Base-by-base conservation (phyloP, 768 basidiomycete species). In the Phlebiopsis gigantea region DNA sequence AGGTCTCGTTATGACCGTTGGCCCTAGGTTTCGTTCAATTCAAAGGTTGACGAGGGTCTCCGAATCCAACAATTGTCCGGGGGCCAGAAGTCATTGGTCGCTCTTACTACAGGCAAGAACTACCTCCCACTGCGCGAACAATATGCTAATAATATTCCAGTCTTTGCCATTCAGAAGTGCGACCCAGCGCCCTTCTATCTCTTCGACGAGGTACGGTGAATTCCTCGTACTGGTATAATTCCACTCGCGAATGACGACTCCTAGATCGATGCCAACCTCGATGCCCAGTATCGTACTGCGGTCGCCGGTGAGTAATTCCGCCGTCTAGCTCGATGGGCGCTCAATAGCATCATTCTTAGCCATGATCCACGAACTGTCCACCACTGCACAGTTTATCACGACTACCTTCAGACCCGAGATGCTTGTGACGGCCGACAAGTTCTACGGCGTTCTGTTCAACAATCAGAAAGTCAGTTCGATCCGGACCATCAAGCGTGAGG, bases 121-220 rank as follows among this genome's bases (percentile, higher is more conserved):
- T 14, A 19, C n/a, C n/a, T 1, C 31, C 3, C 10, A n/a, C 21
- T 19, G 52, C 9, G 41, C 14, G 51, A 48, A 39, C 10, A 7
- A 46, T 24, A 15, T 31, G 6, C 22, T 46, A 51, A 63, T 21
- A 69, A 49, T 17, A 3, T 4, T 19, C 17, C 65, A 91, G 95
- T 99, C 24, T 98, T 99, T 66, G 93, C 96, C 15, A 98, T 98
- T 62, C 97, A 99, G 72, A 98, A 97, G 72, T 98, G 96, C 68
- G 97, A 99, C 66, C 97, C 97, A 1, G 96, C 97, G 0, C 97
- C 97, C 1, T 99, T 99, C 76, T 98, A 98, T 71, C 79, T 99
- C n/a, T 98, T 99, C 65, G 97, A 99, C 68, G 97, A 98, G 34
- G 34, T 39, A 39, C 77, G 88, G 12, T 9, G 3, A 39, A 39